phyloP scores from a whole-genome alignment of 2,329 filamentous ascomycete genomes.

The Penicillium sp. region DNA sequence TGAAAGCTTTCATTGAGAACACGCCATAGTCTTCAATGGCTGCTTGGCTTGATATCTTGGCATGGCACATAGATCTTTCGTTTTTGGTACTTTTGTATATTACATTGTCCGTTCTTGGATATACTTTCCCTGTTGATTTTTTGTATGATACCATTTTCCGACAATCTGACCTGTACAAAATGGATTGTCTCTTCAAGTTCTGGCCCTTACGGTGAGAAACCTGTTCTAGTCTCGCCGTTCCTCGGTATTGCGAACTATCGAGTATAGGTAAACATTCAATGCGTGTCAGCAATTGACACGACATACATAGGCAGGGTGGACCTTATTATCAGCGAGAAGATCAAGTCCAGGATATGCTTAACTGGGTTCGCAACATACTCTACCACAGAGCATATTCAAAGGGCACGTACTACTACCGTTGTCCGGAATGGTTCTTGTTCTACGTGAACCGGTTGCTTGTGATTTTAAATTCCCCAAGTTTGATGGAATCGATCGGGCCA shows the following conservation, averaged over 20 bases:
- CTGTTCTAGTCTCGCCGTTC: no score
- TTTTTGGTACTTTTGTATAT: slow-evolving; percentile 19
- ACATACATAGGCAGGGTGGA: not conserved
- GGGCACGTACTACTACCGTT: no score
- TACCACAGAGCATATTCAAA: no score
- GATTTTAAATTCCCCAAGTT: no score
- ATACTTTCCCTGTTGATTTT: slow-evolving; percentile 12
- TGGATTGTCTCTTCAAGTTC: not conserved
- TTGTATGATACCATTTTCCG: slow-evolving; percentile 22
- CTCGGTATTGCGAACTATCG: not conserved
- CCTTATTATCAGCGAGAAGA: no score
- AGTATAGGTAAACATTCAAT: not conserved
- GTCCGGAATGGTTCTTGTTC: no score
- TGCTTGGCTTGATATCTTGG: slow-evolving; percentile 1
- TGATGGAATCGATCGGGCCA: no score
- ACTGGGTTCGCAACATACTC: no score
- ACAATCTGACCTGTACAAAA: slow-evolving; percentile 4
- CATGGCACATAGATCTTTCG: slow-evolving; percentile 8
- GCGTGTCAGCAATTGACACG: not conserved
- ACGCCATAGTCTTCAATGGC: slow-evolving; percentile 25
- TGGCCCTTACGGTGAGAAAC: not conserved
- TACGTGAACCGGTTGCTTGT: no score
- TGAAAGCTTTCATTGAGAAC: slow-evolving; percentile 49
- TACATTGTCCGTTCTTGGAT: slow-evolving; percentile 18
- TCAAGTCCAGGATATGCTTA: no score